Percentiles rank a stretch among this genome's conserved stretches.
Evolutionary conservation across 1,284 basidiomycete genomes (phyloP).

Genomic region (Rhodotorula sp.): DNA sequence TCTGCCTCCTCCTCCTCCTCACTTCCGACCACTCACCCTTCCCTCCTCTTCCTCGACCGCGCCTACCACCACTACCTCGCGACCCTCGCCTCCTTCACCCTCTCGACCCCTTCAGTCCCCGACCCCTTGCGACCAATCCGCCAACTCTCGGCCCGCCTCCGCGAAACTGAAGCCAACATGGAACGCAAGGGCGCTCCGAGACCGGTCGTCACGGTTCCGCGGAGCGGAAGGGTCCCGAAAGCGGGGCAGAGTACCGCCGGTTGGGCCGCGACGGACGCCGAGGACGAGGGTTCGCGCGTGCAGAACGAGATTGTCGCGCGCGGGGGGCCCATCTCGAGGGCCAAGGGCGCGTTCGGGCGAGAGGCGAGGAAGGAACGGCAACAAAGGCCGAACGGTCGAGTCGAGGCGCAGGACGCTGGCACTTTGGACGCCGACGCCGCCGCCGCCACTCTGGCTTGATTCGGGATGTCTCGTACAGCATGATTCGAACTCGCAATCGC

Average conservation of each 20-base stretch:
- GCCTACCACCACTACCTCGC: conserved; percentile 41
- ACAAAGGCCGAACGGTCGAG: neutral
- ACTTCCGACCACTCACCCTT: conserved; percentile 4
- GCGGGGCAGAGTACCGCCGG: conserved; percentile 30
- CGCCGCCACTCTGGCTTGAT: neutral
- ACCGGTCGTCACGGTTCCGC: conserved; percentile 34
- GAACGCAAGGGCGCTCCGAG: conserved; percentile 27
- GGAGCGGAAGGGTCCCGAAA: conserved; percentile 10
- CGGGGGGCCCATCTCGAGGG: conserved; percentile 30
- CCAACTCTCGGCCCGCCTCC: conserved; percentile 34
- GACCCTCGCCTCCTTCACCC: conserved; percentile 32
- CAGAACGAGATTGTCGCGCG: neutral
- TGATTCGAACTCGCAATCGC: too few relatives aligned
- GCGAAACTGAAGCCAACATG: conserved; percentile 1
- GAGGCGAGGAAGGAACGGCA: neutral
- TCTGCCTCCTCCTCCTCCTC: neutral
- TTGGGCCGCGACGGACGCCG: neutral
- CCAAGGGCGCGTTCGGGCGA: conserved; percentile 21
- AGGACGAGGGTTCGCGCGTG: neutral
- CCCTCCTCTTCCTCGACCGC: conserved; percentile 39
- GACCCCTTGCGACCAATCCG: conserved; percentile 21
- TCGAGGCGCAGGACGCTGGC: neutral
- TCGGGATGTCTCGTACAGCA: too few relatives aligned
- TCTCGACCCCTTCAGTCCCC: conserved; percentile 15
- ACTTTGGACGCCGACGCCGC: neutral